phyloP scores from a whole-genome alignment of 345 rosid species.

The Arabis alpina region DNA sequence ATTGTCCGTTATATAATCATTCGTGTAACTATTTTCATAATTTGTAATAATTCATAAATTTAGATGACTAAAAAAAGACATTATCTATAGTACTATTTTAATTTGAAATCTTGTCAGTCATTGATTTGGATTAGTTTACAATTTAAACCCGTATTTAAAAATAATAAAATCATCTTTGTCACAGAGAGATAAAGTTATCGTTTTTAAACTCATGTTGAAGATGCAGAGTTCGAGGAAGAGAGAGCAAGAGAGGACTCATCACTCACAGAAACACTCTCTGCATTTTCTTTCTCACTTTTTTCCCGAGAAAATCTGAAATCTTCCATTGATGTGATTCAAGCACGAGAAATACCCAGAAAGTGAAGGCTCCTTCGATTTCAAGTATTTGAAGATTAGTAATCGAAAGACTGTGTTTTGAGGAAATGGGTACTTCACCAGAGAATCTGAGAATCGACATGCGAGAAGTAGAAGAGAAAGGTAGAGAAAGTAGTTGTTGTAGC shows the following conservation, averaged over 20 bases:
- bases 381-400: conserved; percentile 51
- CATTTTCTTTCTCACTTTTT: conserved; percentile 32
- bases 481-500: conserved; percentile 71
- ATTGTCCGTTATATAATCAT: no score
- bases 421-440: conserved; percentile 45
- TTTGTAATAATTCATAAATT: no score
- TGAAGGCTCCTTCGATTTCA: conserved; percentile 44
- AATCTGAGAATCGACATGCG: conserved; percentile 46
- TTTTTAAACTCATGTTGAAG: conserved; percentile 42
- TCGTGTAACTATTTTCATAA: no score
- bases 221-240: conserved; percentile 32
- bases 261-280: conserved; percentile 21
- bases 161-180: conserved; percentile 38
- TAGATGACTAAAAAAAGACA: no score
- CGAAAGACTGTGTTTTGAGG: conserved; percentile 50
- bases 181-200: conserved; percentile 32
- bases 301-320: conserved; percentile 2
- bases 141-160: conserved; percentile 19
- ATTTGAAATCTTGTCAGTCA: conserved; percentile 36
- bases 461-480: conserved; percentile 50
- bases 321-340: conserved; percentile 15
- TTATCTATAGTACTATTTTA: conserved; percentile 16
- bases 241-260: conserved; percentile 28
- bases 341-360: conserved; percentile 22
- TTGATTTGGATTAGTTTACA: conserved; percentile 39